Evolutionary conservation across 2,329 filamentous ascomycete species (phyloP), one percentile per base, ranked within the genome.

Genomic region (Cladophialophora exuberans): DNA sequence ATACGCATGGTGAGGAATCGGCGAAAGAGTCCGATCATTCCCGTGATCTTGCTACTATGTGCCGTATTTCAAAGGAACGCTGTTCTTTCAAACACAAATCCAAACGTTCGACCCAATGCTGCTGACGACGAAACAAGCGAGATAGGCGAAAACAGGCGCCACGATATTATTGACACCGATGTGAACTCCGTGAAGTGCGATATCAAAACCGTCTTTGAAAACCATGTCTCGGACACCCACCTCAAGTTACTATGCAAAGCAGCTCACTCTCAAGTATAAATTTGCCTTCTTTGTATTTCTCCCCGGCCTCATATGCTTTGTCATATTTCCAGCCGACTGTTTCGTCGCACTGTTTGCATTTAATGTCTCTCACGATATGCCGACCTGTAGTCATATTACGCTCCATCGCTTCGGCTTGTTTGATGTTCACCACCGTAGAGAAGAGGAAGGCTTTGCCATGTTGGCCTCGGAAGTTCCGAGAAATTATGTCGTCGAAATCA

Each of bases 271-370:
- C 62, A 54, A 99, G 80, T 57, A 99, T 99, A 71, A 89, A 97
- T 76, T 97, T 99, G 52, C 91, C 92, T 79, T 99, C 94, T 79
- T 99, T 99, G 76, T 99, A 99, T 76, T 96, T 96, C 81, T 99
- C 93, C 62, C 82, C 86, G 28, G 79, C 74, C 77, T 99, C 94
- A 71, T 89, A 97, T 1, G 94, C 94, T 77, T 95, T 96, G 74
- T 99, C 94, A 72, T 99, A 99, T 73, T 96, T 97, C 94, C 94
- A 99, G 30, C 94, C 94, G 49, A 99, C 94, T 25, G 87, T 88
- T 72, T 92, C 88, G 70, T 88, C 88, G 82, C 94, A 99, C 73
- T 96, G 89, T 55, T 88, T 83, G 77, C 94, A 99, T 55, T 80
- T 80, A 66, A 99, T 97, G 71, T 99, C 94, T 55, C 94, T 87